A percentile compares a stretch with the other conserved stretches of the same genome.
These are phyloP conservation scores for Ophiocordyceps sinensis DNA, from an alignment of 2,329 filamentous ascomycete species.

Conservation along the genomic window DNA sequence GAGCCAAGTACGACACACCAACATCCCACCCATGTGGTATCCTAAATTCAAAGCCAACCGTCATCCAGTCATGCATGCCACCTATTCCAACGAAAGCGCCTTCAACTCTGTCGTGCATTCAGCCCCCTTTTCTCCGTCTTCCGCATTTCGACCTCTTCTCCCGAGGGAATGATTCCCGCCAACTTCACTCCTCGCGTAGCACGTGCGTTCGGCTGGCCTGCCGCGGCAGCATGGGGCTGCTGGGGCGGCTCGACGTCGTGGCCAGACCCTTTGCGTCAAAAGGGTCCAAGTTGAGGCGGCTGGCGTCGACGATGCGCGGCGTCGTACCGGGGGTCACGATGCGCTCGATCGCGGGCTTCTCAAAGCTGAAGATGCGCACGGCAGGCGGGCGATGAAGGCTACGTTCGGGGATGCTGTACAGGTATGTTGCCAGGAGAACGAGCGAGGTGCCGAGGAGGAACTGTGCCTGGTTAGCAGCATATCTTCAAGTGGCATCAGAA, in stretches of 20 bases:
- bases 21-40: too few relatives aligned
- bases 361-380: conserved; percentile 57
- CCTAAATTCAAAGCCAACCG: too few relatives aligned
- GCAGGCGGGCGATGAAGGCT: conserved; percentile 42
- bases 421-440: conserved; percentile 69
- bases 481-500: background rate
- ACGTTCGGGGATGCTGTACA: conserved; percentile 60
- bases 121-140: too few relatives aligned
- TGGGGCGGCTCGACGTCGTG: conserved; percentile 30
- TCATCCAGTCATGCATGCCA: too few relatives aligned
- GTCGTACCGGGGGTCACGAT: conserved; percentile 21
- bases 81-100: too few relatives aligned
- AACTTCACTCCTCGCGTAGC: conserved; percentile 20
- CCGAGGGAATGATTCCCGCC: too few relatives aligned
- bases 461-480: conserved; percentile 26
- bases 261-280: conserved; percentile 24
- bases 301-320: conserved; percentile 16
- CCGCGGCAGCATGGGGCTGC: conserved; percentile 27
- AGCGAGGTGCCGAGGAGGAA: conserved; percentile 68
- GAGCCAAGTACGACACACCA: too few relatives aligned
- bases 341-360: conserved; percentile 53
- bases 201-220: conserved; percentile 23
- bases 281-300: conserved; percentile 23
- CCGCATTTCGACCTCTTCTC: background rate
- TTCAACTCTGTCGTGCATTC: too few relatives aligned